Percentiles rank a stretch among this genome's conserved stretches.
Conservation (phyloP, 805 yeast genomes). For the Saccharomycopsis malanga region DNA sequence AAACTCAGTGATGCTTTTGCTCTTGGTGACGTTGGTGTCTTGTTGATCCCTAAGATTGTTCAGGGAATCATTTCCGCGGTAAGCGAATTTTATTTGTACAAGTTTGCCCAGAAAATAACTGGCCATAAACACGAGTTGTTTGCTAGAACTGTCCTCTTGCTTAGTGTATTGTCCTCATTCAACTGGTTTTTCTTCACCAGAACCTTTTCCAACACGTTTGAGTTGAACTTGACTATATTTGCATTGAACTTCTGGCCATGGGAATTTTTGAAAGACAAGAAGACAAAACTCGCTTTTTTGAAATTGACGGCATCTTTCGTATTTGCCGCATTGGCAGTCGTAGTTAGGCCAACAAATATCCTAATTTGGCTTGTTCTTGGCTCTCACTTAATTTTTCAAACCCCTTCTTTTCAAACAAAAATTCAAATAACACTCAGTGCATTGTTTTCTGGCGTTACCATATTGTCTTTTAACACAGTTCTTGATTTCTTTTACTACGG, state of each 20-base stretch:
- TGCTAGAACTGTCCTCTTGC: conserved; percentile 37
- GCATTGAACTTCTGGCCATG: conserved; percentile 73
- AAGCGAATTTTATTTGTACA: conserved; percentile 58
- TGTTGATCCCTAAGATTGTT: conserved; percentile 53
- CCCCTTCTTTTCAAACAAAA: conserved; percentile 15
- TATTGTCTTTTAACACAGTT: conserved; percentile 33
- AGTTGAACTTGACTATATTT: conserved; percentile 58
- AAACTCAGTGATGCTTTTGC: conserved; percentile 29
- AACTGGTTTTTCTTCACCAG: conserved; percentile 78
- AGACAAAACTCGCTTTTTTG: not conserved
- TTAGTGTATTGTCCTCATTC: conserved; percentile 62
- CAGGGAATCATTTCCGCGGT: conserved; percentile 65
- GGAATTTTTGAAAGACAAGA: conserved; percentile 26
- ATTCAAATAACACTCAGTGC: conserved; percentile 20
- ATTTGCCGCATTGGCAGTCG: conserved; percentile 55
- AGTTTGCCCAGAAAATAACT: conserved; percentile 33
- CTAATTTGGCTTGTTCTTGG: conserved; percentile 72
- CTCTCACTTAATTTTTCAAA: conserved; percentile 23
- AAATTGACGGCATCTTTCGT: conserved; percentile 29
- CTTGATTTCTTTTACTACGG: conserved; percentile 61
- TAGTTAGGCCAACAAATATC: conserved; percentile 80
- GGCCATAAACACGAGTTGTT: conserved; percentile 26
- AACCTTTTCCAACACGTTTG: conserved; percentile 80
- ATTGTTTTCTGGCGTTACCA: conserved; percentile 25
- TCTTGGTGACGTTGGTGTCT: conserved; percentile 35